Conservation (phyloP, 768 basidiomycete species). For the Kwoniella mangroviensis region DNA sequence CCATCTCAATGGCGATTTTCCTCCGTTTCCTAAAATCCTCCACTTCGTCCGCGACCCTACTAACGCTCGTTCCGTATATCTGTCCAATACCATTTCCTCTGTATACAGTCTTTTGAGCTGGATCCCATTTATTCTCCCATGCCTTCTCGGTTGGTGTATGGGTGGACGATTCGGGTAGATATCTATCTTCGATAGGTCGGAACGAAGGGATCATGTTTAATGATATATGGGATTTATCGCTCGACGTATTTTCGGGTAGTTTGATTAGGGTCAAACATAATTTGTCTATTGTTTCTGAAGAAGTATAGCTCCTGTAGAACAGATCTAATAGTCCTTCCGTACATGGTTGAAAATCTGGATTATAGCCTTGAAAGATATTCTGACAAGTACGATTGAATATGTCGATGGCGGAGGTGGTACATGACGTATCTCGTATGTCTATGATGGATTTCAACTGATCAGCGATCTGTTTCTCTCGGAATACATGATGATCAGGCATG, state of each 20-base stretch:
- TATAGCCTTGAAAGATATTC: slow-evolving; percentile 28
- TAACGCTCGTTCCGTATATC: slow-evolving; percentile 35
- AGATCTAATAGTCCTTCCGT: slow-evolving; percentile 34
- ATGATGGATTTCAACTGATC: neutral
- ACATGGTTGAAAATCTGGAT: slow-evolving; percentile 43
- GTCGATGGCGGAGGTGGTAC: slow-evolving; percentile 33
- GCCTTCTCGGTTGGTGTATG: neutral
- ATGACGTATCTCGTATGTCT: slow-evolving; percentile 50
- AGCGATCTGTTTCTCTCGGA: neutral
- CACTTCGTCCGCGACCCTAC: slow-evolving; percentile 25
- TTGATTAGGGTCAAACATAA: slow-evolving; percentile 27
- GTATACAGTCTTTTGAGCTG: slow-evolving; percentile 15
- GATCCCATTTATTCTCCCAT: neutral
- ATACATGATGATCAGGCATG: neutral
- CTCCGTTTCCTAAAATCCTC: slow-evolving; percentile 21
- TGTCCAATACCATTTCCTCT: slow-evolving; percentile 37
- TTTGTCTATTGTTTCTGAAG: slow-evolving; percentile 22
- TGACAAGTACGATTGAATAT: slow-evolving; percentile 40
- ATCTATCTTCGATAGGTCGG: slow-evolving; percentile 9
- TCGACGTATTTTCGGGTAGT: neutral
- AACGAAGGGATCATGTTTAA: slow-evolving; percentile 8
- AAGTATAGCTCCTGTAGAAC: slow-evolving; percentile 26
- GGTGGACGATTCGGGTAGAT: slow-evolving; percentile 19
- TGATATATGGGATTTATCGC: slow-evolving; percentile 18
- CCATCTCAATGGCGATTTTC: slow-evolving; percentile 31